Conservation (phyloP, 2,329 filamentous ascomycete species). For the Colletotrichum gloeosporioides region DNA sequence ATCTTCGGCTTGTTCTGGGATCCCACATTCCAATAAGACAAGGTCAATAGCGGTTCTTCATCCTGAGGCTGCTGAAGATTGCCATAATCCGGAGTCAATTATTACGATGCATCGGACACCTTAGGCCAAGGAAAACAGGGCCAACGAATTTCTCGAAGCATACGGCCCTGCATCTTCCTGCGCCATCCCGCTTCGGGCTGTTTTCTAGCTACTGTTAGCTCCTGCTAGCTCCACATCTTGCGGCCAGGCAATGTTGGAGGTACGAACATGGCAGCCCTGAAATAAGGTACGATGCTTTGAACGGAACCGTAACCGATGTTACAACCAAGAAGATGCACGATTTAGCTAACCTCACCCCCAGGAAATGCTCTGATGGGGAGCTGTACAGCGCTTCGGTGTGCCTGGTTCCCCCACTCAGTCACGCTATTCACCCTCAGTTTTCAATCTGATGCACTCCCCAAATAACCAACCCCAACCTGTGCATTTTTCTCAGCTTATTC, state of each 20-base stretch:
- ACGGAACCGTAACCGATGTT: background rate
- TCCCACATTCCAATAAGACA: background rate
- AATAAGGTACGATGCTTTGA: background rate
- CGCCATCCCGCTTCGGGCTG: background rate
- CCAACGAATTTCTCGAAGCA: background rate
- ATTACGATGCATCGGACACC: background rate
- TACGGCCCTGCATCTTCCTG: background rate
- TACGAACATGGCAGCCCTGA: background rate
- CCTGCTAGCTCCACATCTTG: background rate
- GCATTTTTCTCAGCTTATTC: constrained; percentile 11
- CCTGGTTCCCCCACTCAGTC: constrained; percentile 23
- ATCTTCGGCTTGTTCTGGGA: background rate
- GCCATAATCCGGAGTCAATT: background rate
- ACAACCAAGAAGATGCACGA: background rate
- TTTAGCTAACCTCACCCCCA: constrained; percentile 4
- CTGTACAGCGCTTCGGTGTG: constrained; percentile 21
- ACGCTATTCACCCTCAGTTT: constrained; percentile 19
- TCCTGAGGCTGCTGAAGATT: background rate
- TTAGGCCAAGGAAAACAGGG: background rate
- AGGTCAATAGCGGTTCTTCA: background rate
- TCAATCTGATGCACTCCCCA: constrained; percentile 21
- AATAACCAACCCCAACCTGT: background rate
- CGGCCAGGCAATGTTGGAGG: background rate
- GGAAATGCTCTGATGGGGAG: background rate
- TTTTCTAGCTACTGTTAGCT: background rate